Evolutionary conservation across 169 alveolate species (phyloP).

Genomic region (Eimeria sp.): DNA sequence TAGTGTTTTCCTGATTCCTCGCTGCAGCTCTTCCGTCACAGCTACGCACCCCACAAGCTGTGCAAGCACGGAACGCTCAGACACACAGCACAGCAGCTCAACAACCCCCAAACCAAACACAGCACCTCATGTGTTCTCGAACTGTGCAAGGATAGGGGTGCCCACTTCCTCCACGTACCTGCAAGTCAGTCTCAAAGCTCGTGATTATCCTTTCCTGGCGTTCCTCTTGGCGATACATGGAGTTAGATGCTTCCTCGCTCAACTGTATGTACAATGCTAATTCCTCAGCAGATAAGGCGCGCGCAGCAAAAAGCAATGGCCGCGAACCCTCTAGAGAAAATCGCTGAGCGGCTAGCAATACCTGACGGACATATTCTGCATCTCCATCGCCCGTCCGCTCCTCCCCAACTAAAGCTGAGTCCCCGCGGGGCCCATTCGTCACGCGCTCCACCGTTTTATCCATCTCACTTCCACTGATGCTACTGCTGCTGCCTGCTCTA

Average conservation of each 20-base stretch:
- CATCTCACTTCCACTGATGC: conserved; percentile 13
- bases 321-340: conserved; percentile 60
- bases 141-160: background rate
- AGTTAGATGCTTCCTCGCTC: conserved; percentile 67
- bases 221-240: conserved; percentile 57
- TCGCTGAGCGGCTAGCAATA: conserved; percentile 57
- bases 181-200: conserved; percentile 67
- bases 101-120: background rate
- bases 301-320: conserved; percentile 45
- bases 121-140: background rate
- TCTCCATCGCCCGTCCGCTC: background rate
- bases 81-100: background rate
- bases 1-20: conserved; percentile 18
- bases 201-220: conserved; percentile 46
- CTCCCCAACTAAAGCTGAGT: background rate
- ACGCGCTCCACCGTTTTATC: background rate
- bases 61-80: conserved; percentile 11
- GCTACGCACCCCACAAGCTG: conserved; percentile 73
- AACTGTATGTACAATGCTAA: conserved; percentile 47
- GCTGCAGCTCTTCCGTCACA: conserved; percentile 62
- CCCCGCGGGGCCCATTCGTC: background rate
- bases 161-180: background rate
- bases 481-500: conserved; percentile 7
- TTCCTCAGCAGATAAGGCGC: conserved; percentile 62
- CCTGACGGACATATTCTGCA: conserved; percentile 26